Base-by-base conservation (phyloP, 495 filamentous ascomycete genomes). In the Aspergillus steynii region DNA sequence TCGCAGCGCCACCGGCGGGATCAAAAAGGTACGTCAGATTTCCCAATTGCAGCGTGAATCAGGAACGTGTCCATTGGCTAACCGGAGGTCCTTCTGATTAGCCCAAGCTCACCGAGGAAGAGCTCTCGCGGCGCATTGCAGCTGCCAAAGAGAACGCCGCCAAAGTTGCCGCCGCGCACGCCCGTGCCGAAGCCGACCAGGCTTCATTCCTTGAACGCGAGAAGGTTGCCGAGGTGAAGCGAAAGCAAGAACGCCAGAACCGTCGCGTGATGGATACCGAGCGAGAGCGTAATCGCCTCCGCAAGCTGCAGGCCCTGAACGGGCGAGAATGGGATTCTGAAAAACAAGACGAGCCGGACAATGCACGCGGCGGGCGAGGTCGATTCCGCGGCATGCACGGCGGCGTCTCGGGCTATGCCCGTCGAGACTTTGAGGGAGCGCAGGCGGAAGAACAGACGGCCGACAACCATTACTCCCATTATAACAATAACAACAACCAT, bases 241-340 rank as follows among this genome's bases (percentile, higher is more conserved):
- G 80, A 56, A 80, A 81, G 25, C 76, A 81, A 57, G 88, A 91
- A 68, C 74, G 82, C 6, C 71, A 71, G 29, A 81, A 85, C 53
- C 75, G 84, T 20, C 76, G 80, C 34, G 77, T 83, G 46, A 86
- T 89, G 86, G 86, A 89, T 65, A 80, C 75, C 29, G 90, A 93
- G 70, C 74, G 90, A 26, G 90, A 91, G 67, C 82, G 82, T 63
- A 93, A 93, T 62, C 74, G 89, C 37, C 77, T 83, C 67, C 75
- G 90, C 56, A 93, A 93, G 66, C 73, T 93, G 25, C 80, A 85
- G 29, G 86, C 88, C 14, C 71, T 85, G 46, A 79, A 76, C 0
- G 89, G 84, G 3, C 76, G 90, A 48, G 90, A 93, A 70, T 93
- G 90, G 90, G 90, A 93, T 76, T 80, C 81, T 15, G 83, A 87